Conservation (phyloP, 176 grass and related monocot genomes). For the Paspalum notatum region DNA sequence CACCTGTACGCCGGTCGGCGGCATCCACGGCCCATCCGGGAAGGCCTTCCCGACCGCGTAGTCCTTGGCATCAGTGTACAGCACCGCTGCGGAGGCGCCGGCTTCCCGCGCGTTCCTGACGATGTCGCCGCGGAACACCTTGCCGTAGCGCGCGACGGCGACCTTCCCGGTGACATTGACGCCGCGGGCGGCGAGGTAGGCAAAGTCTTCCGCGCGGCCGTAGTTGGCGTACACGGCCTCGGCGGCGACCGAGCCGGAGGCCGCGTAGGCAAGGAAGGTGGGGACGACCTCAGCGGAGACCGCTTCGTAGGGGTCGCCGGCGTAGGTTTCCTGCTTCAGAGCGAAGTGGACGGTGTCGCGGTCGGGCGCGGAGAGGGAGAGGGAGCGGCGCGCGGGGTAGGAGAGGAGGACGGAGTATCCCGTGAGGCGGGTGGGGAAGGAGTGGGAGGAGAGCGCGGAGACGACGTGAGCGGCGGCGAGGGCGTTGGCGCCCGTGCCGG, state of each 20-base stretch:
- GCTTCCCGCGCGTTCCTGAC: slow-evolving; percentile 67
- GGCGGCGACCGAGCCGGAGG: slow-evolving; percentile 66
- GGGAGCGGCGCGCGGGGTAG: slow-evolving; percentile 61
- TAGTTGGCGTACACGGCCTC: slow-evolving; percentile 83
- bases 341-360: slow-evolving; percentile 47
- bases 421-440: slow-evolving; percentile 53
- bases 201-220: slow-evolving; percentile 79
- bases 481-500: slow-evolving; percentile 59
- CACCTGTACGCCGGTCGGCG: slow-evolving; percentile 74
- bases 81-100: slow-evolving; percentile 64
- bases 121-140: slow-evolving; percentile 88
- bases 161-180: slow-evolving; percentile 79
- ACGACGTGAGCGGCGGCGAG: slow-evolving; percentile 50
- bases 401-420: slow-evolving; percentile 83
- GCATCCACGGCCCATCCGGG: slow-evolving; percentile 82
- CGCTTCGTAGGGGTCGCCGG: slow-evolving; percentile 56
- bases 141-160: slow-evolving; percentile 67
- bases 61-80: slow-evolving; percentile 85
- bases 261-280: slow-evolving; percentile 80
- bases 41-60: slow-evolving; percentile 56
- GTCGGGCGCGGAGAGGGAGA: slow-evolving; percentile 57
- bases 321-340: slow-evolving; percentile 61
- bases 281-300: slow-evolving; percentile 54
- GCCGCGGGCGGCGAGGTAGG: slow-evolving; percentile 53
- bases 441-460: slow-evolving; percentile 38